Base-by-base conservation (phyloP, 129 eudicot species). In the Flaveria linearis region DNA sequence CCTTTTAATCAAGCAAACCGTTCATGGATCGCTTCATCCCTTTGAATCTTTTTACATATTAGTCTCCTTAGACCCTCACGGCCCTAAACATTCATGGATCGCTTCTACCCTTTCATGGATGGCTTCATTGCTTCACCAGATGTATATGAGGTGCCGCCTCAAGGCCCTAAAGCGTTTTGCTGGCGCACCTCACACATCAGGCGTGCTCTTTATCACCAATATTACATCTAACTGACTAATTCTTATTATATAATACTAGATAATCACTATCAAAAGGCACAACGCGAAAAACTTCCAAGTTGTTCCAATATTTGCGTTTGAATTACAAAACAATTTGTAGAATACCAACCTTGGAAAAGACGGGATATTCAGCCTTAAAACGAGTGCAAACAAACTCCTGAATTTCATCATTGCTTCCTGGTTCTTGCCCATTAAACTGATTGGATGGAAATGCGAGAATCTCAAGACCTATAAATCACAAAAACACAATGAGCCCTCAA, bases 381-480 rank as follows among this genome's bases (percentile, higher is more conserved):
- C 98, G 98, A 86, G 98, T 88, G 92, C 98, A 93, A 22, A 83
- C 98, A 39, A 93, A 93, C 28, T 90, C 84, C 67, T 80, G 82
- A 71, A 93, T 93, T 83, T 93, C 89, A 78, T 90, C 92, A 62
- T 91, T 93, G 43, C 77, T 88, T 28, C 98, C 98, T 28, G 98
- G 98, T 84, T 93, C 98, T 82, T 93, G 96, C 25, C 89, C 91
- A 7, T 89, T 91, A 78, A 93, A 93, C 77, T 93, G 98, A 80
- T 93, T 93, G 89, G 96, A 88, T 13, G 98, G 98, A 57, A 93
- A 93, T 10, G 96, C 98, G 39, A 93, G 90, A 77, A 93, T 84
- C 97, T 93, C 97, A 18, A 91, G 72, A 33, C 98, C 98, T 93
- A 79, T 36, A 84, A 64, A 41, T 50, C 12, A 70, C 16, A 68